Evolutionary conservation across 2,329 filamentous ascomycete genomes (phyloP), one percentile per base, ranked within the genome.

Genomic region (Sporothrix schenckii): DNA sequence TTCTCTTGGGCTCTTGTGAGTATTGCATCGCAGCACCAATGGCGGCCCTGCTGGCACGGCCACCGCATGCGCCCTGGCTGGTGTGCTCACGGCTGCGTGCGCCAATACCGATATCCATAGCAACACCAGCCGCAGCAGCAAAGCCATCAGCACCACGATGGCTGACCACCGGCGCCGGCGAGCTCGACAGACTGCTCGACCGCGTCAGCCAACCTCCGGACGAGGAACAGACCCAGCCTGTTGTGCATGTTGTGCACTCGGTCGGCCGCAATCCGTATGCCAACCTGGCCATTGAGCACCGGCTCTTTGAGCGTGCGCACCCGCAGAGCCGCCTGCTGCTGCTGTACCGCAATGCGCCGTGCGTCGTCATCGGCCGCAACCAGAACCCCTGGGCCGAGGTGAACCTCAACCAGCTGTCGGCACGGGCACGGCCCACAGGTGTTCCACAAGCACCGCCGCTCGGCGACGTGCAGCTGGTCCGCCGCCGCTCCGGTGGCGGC

Each of bases 381-480:
- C 95, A 99, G 82, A 99, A 99, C 79, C 95, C 95, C 69, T 99
- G 94, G 95, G 85, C 92, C 10, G 95, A 99, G 82, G 89, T 92
- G 72, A 92, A 97, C 78, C 85, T 97, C 10, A 81, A 81, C 52
- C 83, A 88, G 0, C 82, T 97, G 10, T 76, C 21, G 9, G 61
- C 72, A n/a, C 13, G 47, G 27, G 60, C 19, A 65, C 47, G 72
- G 16, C 66, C 70, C 68, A 73, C 30, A 21, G 34, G 75, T 68
- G 34, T 7, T 34, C 75, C 10, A 72, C 49, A 75, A 7, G 21
- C 21, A 5, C 39, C 21, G 41, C 58, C 39, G 6, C 16, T 10
- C 34, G 27, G 47, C 21, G 58, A 63, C 65, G 80, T 88, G 50
- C 75, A 84, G 71, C 88, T 97, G 14, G 92, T 99, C 5, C 89